Evolutionary conservation across 2,329 filamentous ascomycete genomes (phyloP).

Genomic region (Microsporum ferrugineum): DNA sequence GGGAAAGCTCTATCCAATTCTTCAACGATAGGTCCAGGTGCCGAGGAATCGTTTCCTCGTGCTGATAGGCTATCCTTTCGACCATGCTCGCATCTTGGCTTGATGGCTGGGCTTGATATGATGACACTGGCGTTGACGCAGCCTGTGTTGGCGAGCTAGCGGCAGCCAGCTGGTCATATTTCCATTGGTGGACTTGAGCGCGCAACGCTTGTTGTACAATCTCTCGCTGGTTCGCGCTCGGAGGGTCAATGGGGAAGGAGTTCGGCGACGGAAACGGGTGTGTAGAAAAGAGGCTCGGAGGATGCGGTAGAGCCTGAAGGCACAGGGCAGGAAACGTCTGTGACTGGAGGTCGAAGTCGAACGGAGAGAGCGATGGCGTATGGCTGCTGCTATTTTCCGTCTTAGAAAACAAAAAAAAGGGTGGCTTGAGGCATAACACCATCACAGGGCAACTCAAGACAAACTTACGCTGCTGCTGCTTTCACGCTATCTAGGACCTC

Average conservation of each 20-base stretch:
- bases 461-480: conserved; percentile 67
- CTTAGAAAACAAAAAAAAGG: conserved; percentile 3
- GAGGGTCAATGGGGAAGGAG: conserved; percentile 72
- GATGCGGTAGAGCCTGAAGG: conserved; percentile 66
- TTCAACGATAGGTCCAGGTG: conserved; percentile 68
- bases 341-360: conserved; percentile 73
- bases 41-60: conserved; percentile 58
- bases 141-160: conserved; percentile 6
- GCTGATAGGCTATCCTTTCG: conserved; percentile 41
- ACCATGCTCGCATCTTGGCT: conserved; percentile 16
- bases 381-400: conserved; percentile 31
- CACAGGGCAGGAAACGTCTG: conserved; percentile 79
- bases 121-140: conserved; percentile 15
- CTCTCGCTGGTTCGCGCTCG: conserved; percentile 60
- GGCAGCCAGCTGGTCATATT: conserved; percentile 33
- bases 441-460: neutral
- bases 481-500: conserved; percentile 72
- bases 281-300: conserved; percentile 69
- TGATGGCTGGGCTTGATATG: conserved; percentile 37
- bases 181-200: conserved; percentile 57
- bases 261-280: conserved; percentile 65
- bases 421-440: neutral
- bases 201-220: conserved; percentile 57
- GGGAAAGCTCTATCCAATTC: conserved; percentile 59
- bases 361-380: conserved; percentile 37